Percentiles rank a stretch among this genome's conserved stretches.
These are phyloP conservation scores for Ceratobasidium sp. DNA, from an alignment of 1,284 basidiomycete genomes.

Conservation along the genomic window DNA sequence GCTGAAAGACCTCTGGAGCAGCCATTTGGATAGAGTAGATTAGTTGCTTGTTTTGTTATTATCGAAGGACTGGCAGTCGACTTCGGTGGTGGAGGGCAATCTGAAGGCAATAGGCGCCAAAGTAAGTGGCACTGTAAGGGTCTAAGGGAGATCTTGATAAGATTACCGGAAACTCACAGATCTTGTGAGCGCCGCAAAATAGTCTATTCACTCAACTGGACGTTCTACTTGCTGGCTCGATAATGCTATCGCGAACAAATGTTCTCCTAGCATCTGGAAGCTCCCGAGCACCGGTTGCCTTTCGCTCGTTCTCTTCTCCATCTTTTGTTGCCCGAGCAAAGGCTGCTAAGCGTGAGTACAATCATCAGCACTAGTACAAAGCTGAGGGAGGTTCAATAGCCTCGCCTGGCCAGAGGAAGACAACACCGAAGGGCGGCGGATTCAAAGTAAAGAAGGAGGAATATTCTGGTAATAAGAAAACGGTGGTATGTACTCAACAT, in stretches of 20 bases:
- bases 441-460: constrained; percentile 38
- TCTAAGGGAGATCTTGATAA: not conserved
- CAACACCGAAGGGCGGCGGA: constrained; percentile 2
- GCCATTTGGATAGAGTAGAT: constrained; percentile 64
- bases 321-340: constrained; percentile 21
- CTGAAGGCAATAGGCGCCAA: not conserved
- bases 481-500: not conserved
- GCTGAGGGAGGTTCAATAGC: no score
- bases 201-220: not conserved
- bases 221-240: not conserved
- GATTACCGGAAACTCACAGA: not conserved
- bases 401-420: not conserved
- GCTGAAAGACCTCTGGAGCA: constrained; percentile 76
- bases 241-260: not conserved
- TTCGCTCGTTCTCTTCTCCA: constrained; percentile 21
- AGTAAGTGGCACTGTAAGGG: constrained; percentile 1
- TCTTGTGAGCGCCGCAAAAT: not conserved
- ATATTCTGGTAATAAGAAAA: constrained; percentile 1
- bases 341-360: constrained; percentile 28
- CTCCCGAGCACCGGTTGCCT: not conserved
- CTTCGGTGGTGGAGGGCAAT: constrained; percentile 52
- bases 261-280: not conserved
- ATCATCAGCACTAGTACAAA: no score
- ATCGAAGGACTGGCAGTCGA: constrained; percentile 86
- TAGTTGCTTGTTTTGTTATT: constrained; percentile 27